Evolutionary conservation across 2,329 filamentous ascomycete genomes (phyloP).

Genomic region (Aplosporella prunicola): DNA sequence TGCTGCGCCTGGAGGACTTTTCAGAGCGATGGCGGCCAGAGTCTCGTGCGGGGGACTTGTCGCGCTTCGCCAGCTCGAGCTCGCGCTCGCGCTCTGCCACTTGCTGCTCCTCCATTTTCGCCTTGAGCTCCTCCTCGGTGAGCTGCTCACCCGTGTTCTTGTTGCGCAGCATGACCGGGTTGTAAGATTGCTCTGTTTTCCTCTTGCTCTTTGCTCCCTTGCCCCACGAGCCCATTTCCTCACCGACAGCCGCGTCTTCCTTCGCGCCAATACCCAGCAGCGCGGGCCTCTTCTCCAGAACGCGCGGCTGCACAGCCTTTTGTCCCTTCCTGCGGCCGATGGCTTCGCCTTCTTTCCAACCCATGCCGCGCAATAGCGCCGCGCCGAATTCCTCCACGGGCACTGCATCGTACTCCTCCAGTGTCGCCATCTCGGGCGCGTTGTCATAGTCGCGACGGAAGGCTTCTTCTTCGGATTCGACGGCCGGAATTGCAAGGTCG

Average conservation of each 20-base stretch:
- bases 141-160: constrained; percentile 53
- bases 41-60: constrained; percentile 14
- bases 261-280: constrained; percentile 85
- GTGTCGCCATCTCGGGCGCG: constrained; percentile 64
- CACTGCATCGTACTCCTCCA: constrained; percentile 79
- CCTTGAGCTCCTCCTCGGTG: constrained; percentile 52
- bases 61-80: constrained; percentile 19
- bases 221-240: constrained; percentile 74
- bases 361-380: constrained; percentile 84
- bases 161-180: constrained; percentile 52
- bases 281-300: constrained; percentile 63
- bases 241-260: constrained; percentile 52
- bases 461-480: constrained; percentile 53
- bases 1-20: constrained; percentile 10
- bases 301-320: constrained; percentile 38
- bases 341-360: constrained; percentile 68
- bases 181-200: constrained; percentile 44
- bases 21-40: constrained; percentile 19
- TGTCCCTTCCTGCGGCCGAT: constrained; percentile 42
- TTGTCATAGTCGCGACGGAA: constrained; percentile 60
- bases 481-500: constrained; percentile 30
- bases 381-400: constrained; percentile 94
- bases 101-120: constrained; percentile 41
- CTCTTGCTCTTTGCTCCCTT: constrained; percentile 47
- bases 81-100: constrained; percentile 32